phyloP scores from a whole-genome alignment of 208 protist genomes.

The Crithidia expoeki region DNA sequence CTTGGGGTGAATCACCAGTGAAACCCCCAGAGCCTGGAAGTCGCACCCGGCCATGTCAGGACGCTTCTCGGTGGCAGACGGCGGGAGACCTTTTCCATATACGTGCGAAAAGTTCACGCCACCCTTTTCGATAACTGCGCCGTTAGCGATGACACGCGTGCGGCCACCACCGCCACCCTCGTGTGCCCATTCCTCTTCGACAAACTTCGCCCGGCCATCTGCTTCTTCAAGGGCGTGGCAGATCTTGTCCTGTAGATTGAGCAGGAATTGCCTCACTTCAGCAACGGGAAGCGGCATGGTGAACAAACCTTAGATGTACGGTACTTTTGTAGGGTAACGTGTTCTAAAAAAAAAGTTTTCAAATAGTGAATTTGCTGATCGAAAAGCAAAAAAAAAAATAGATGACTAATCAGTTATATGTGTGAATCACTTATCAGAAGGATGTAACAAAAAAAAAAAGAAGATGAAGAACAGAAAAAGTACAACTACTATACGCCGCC shows the following conservation, averaged over 20 bases:
- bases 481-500: no score
- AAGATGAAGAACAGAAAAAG: no score
- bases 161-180: conserved; percentile 56
- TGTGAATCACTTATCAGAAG: no score
- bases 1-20: conserved; percentile 79
- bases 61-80: conserved; percentile 37
- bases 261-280: conserved; percentile 37
- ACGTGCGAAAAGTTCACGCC: conserved; percentile 84
- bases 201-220: conserved; percentile 52
- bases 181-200: conserved; percentile 66
- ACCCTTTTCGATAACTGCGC: conserved; percentile 75
- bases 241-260: conserved; percentile 62
- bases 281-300: conserved; percentile 31
- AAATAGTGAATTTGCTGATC: no score
- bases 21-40: conserved; percentile 85
- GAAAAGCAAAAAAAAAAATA: no score
- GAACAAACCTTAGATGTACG: no score
- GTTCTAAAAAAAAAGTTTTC: no score
- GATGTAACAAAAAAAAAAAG: no score
- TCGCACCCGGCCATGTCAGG: conserved; percentile 40
- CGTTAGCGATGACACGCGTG: conserved; percentile 58
- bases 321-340: no score
- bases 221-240: conserved; percentile 43
- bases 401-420: no score
- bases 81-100: conserved; percentile 52